These are phyloP conservation scores for Isatis tinctoria DNA, from an alignment of 345 rosid genomes.

Conservation along the genomic window DNA sequence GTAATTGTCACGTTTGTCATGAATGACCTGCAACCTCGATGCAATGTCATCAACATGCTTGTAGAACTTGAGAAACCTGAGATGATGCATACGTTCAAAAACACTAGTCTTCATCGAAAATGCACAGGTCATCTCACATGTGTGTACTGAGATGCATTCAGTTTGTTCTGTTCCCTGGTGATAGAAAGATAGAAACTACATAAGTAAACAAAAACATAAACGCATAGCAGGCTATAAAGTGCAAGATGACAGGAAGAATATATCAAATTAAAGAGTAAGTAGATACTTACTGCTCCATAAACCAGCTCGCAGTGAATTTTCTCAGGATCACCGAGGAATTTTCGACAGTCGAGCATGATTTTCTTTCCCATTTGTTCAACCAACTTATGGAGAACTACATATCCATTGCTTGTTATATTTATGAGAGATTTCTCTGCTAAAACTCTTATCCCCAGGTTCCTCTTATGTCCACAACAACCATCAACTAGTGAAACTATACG, in stretches of 20 bases:
- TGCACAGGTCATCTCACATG: neutral
- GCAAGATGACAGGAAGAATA: too few species aligned
- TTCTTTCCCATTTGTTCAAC: slow-evolving; percentile 20
- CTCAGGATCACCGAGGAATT: neutral
- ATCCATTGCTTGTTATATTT: neutral
- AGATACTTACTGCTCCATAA: neutral
- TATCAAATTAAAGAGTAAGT: neutral
- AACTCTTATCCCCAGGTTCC: neutral
- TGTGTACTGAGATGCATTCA: slow-evolving; percentile 14
- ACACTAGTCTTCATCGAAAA: neutral
- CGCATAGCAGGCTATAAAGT: neutral
- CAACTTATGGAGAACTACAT: slow-evolving; percentile 8
- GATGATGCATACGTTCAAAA: neutral
- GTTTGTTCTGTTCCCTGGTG: neutral
- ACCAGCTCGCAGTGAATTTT: neutral
- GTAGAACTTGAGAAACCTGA: slow-evolving; percentile 17
- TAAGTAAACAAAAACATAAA: neutral
- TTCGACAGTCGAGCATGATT: neutral
- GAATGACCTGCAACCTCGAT: neutral
- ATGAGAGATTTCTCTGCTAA: slow-evolving; percentile 23
- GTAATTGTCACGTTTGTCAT: neutral
- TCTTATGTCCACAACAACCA: neutral
- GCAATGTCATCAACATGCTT: neutral
- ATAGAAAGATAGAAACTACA: neutral
- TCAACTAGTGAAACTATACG: neutral